phyloP scores from a whole-genome alignment of 192 early-diverging fungal genomes.

The Geranomyces michiganensis region DNA sequence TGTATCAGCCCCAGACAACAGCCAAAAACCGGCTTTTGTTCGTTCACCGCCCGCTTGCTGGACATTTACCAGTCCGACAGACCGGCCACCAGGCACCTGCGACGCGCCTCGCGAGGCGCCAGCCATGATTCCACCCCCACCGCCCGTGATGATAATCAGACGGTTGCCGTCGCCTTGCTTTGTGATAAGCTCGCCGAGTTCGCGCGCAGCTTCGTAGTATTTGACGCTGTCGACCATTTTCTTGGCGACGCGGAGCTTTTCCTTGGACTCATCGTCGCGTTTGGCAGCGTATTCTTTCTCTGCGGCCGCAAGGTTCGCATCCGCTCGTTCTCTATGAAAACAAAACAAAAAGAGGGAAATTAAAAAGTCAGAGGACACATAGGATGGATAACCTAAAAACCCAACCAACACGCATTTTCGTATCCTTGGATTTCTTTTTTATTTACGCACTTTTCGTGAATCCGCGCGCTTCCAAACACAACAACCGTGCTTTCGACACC shows the following conservation, averaged over 20 bases:
- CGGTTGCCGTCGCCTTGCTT: conserved; percentile 20
- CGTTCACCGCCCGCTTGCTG: too few species aligned
- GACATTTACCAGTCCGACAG: conserved; percentile 3
- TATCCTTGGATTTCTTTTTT: too few species aligned
- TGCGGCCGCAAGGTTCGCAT: neutral
- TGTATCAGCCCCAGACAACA: conserved; percentile 27
- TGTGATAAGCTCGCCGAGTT: conserved; percentile 37
- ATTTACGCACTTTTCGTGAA: conserved; percentile 10
- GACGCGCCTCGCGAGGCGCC: conserved; percentile 35
- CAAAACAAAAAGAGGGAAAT: too few species aligned
- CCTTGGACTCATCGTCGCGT: conserved; percentile 4
- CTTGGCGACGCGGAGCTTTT: conserved; percentile 13
- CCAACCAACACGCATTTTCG: too few species aligned
- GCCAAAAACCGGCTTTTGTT: neutral
- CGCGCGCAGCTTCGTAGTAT: conserved; percentile 38
- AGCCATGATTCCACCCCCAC: conserved; percentile 47
- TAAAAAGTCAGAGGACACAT: too few species aligned
- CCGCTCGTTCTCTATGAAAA: neutral
- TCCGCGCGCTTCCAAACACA: conserved; percentile 42
- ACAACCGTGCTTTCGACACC: conserved; percentile 43
- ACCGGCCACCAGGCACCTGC: conserved; percentile 28
- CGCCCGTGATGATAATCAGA: conserved; percentile 37
- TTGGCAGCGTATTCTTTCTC: neutral
- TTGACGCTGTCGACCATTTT: conserved; percentile 21
- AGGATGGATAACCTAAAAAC: too few species aligned